Base-by-base conservation (phyloP, 495 filamentous ascomycete genomes). In the Penicillium canariense region DNA sequence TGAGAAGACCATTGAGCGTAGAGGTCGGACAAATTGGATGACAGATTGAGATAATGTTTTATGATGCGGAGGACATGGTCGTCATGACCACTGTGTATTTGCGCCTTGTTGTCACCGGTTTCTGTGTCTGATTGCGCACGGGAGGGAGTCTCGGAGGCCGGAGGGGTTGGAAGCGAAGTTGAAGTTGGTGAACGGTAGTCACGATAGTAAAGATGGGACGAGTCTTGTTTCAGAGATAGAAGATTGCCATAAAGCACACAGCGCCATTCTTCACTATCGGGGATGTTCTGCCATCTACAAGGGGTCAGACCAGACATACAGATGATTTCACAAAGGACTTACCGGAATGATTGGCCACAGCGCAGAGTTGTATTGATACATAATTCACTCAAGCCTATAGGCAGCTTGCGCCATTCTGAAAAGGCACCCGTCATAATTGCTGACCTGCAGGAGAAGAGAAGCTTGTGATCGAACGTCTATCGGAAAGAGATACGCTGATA, bases 291-390 rank as follows among this genome's bases (percentile, higher is more conserved):
- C 94, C 94, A 98, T 76, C 94, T 86, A 46, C 5, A 20, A 48
- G 44, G 34, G 52, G 48, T 68, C 25, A 68, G 56, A 30, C 18
- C 7, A 8, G n/a, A 35, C 17, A 2, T 23, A 11, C 14, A 5
- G 42, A 39, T 45, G 18, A 28, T 10, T 46, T 30, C 38, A 12
- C 28, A 27, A 28, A 11, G 4, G 0, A 59, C 58, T 44, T 63
- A 87, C 84, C 85, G 78, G 66, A 96, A 97, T 2, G 91, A 92
- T 64, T 97, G 92, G 17, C 92, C 92, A 66, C 91, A 96, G 46
- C 90, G 85, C 14, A 97, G 75, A 0, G 90, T 95, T 0, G 92
- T 97, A 62, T 95, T 88, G 51, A 97, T 87, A 57, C 89, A 96
- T 26, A 97, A 81, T 66, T 97, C 92, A 25, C 82, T 78, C 23